Percentiles rank a stretch among this genome's conserved stretches.
These are phyloP conservation scores for Phaeosphaeria sp. DNA, from an alignment of 2,329 filamentous ascomycete genomes.

Conservation along the genomic window DNA sequence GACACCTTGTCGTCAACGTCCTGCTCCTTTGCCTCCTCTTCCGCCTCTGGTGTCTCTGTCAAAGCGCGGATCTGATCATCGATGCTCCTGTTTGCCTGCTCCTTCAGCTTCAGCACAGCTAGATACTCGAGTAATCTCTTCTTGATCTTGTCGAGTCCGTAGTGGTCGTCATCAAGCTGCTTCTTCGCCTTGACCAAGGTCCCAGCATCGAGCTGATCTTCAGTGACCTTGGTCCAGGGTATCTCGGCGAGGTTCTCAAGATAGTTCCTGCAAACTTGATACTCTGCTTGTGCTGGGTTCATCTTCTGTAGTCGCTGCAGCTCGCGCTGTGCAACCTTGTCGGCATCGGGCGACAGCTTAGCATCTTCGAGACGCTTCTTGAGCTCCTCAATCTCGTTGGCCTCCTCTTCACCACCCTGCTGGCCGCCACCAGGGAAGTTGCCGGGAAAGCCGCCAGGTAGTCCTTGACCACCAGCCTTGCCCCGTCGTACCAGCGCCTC, in stretches of 20 bases:
- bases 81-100: constrained; percentile 83
- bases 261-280: constrained; percentile 91
- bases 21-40: constrained; percentile 48
- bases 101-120: constrained; percentile 94
- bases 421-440: constrained; percentile 52
- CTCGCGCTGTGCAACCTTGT: constrained; percentile 90
- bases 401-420: constrained; percentile 72
- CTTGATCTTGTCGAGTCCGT: constrained; percentile 96
- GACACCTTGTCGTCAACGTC: constrained; percentile 51
- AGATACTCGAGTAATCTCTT: constrained; percentile 94
- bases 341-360: constrained; percentile 80
- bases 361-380: constrained; percentile 86
- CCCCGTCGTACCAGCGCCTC: constrained; percentile 49
- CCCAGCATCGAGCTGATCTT: constrained; percentile 82
- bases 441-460: constrained; percentile 50
- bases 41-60: constrained; percentile 50
- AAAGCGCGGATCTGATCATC: constrained; percentile 75
- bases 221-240: constrained; percentile 84
- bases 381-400: constrained; percentile 88
- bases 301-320: constrained; percentile 90
- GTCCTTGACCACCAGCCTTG: constrained; percentile 35
- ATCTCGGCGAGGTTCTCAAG: constrained; percentile 93
- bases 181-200: constrained; percentile 81
- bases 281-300: constrained; percentile 95
- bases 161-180: constrained; percentile 95